Base-by-base conservation (phyloP, 352 stramenopile genomes). In the Pythium volutum region DNA sequence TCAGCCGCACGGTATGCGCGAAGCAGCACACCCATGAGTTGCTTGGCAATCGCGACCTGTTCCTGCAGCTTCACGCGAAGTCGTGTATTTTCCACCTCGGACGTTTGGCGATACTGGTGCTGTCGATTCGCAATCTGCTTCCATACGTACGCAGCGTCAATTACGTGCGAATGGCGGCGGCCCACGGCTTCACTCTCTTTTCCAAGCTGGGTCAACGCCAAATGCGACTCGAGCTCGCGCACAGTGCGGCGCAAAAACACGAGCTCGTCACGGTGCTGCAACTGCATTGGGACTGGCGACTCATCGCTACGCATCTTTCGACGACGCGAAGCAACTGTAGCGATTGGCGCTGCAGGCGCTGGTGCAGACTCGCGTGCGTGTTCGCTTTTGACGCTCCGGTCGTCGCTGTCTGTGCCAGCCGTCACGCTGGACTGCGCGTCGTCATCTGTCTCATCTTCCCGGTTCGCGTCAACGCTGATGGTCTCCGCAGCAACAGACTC, bases 41-140 rank as follows among this genome's bases (percentile, higher is more conserved):
- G 29, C 42, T 66, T 66, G 41, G 59, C 59, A 33, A 61, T 57
- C 31, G 47, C 45, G 25, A 66, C 23, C 31, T 66, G 59, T 42
- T 59, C 50, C 14, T 60, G 22, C 4, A 60, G 29, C 23, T 54
- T 45, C 16, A 66, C 42, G 27, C 59, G 59, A 1, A 67, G 53
- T 36, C 22, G 26, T 3, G 48, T 15, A 36, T 67, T 67, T 25
- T 62, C 60, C 0, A 7, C 22, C 38, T 67, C 60, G 9, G 60
- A 27, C 12, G 8, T 16, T 10, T 58, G 52, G 2, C 60, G 52
- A 16, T 58, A 34, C 27, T 58, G 14, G 6, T 38, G 29, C 36
- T 67, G 60, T 15, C 53, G 60, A 23, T 25, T 26, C n/a, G 60
- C 60, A 45, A 67, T 67, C 53, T 67, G 46, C 27, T 54, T 25